Base-by-base conservation (phyloP, 2,329 filamentous ascomycete genomes). In the Plectosphaerella plurivora region DNA sequence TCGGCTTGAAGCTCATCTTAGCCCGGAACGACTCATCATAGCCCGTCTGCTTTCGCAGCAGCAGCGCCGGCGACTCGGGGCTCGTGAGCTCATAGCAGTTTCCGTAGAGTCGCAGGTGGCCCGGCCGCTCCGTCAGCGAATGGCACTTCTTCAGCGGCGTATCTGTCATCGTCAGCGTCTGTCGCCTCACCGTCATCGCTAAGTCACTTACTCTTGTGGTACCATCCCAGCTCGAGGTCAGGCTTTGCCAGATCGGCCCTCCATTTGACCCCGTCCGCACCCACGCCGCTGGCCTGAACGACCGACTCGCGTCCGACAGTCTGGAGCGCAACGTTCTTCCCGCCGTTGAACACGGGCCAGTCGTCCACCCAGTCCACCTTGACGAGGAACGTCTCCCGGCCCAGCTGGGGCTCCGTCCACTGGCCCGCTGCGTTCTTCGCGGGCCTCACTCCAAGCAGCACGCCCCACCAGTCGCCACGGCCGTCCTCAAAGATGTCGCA, bases 21-120 rank as follows among this genome's bases (percentile, higher is more conserved):
- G 70, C 72, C 22, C 68, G 62, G 60, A 77, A 82, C 0, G 55
- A 65, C 44, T 74, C 73, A 16, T 58, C 60, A 10, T 69, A 73
- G 0, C 73, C 68, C 0, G 67, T 71, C 59, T 84, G 80, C 53
- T 83, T 83, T 9, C 80, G 70, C 3, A 83, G 61, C 3, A 83
- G 69, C 57, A 82, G 69, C 0, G 79, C 75, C 0, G 80, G 78
- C 18, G 72, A 72, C 16, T 75, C 73, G 0, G 79, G 77, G 11
- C 71, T 73, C 0, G 69, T 72, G 0, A 84, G 69, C 5, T 71
- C 70, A 54, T 79, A 83, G 9, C 77, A 76, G 14, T 74, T 75
- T 0, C 80, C 80, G 52, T 76, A 71, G 0, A 84, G 60, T 4
- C 77, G 73, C 1, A 83, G 64, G 47, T 67, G 61, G 0, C 71